These are phyloP conservation scores for Mycena metata DNA, from an alignment of 768 basidiomycete genomes.

Conservation along the genomic window DNA sequence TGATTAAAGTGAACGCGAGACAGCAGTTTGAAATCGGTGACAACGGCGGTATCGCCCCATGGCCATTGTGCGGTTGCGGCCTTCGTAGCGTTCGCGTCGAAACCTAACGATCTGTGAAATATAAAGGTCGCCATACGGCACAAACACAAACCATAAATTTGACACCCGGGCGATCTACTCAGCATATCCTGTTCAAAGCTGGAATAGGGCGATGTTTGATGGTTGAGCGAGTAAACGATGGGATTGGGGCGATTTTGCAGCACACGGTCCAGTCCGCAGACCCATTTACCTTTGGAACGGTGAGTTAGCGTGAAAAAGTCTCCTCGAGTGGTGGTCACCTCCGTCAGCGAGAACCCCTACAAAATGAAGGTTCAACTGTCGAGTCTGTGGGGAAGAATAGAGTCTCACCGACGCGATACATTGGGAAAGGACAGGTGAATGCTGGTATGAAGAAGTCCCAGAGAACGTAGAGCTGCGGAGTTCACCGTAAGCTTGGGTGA, in stretches of 20 bases:
- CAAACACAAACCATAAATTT: constrained; percentile 43
- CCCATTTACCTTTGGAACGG: constrained; percentile 52
- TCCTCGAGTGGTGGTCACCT: background rate
- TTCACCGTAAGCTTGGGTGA: background rate
- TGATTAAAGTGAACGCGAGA: constrained; percentile 59
- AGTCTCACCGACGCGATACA: constrained; percentile 42
- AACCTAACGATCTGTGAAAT: constrained; percentile 13
- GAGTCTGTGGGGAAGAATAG: background rate
- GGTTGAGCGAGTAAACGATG: constrained; percentile 61
- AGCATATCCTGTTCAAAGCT: constrained; percentile 61
- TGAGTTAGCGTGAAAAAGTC: background rate
- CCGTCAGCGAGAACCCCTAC: constrained; percentile 9
- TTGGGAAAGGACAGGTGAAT: constrained; percentile 46
- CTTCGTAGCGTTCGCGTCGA: constrained; percentile 27
- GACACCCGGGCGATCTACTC: constrained; percentile 46
- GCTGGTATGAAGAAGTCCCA: constrained; percentile 50
- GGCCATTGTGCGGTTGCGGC: constrained; percentile 13
- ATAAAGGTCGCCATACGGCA: background rate
- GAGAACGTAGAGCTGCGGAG: constrained; percentile 21
- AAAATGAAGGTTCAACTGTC: background rate
- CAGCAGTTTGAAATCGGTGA: constrained; percentile 40
- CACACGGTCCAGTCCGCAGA: constrained; percentile 62
- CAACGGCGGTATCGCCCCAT: constrained; percentile 44
- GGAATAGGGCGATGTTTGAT: constrained; percentile 51
- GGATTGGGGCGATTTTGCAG: constrained; percentile 53